Percentiles rank a stretch among this genome's conserved stretches.
Evolutionary conservation across 495 filamentous ascomycete genomes (phyloP).

Genomic region (Tuber melanosporum): DNA sequence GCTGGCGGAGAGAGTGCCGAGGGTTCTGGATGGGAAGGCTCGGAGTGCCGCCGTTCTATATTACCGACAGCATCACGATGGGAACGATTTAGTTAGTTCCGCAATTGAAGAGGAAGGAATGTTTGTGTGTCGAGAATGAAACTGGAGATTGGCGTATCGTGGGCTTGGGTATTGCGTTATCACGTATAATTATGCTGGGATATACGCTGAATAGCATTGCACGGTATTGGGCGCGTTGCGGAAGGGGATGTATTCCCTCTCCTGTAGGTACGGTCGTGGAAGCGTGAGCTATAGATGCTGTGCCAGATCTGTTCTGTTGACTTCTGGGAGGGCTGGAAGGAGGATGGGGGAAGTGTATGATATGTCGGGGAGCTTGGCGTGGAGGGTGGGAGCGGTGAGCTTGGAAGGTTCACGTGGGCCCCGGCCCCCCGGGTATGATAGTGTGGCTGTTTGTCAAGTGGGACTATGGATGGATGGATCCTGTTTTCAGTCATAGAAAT

Average conservation of each 20-base stretch:
- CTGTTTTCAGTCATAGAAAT: background rate
- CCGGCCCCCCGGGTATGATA: background rate
- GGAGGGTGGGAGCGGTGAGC: background rate
- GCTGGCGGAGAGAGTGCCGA: background rate
- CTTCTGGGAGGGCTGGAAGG: background rate
- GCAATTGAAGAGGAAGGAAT: background rate
- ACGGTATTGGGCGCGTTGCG: background rate
- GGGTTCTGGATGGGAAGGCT: background rate
- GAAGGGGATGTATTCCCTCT: background rate
- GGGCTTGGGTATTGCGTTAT: background rate
- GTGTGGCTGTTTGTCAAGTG: background rate
- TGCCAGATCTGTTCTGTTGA: background rate
- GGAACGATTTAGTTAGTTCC: background rate
- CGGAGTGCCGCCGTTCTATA: background rate
- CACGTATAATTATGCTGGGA: background rate
- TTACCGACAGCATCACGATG: background rate
- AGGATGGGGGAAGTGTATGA: background rate
- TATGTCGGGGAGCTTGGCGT: background rate
- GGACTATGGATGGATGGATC: background rate
- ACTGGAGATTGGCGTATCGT: background rate
- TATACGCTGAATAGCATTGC: background rate
- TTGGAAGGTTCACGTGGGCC: background rate
- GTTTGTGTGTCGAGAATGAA: background rate
- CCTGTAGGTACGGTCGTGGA: background rate
- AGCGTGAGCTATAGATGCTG: background rate